phyloP scores from a whole-genome alignment of 2,329 filamentous ascomycete species.

The Aphanoascus verrucosus region DNA sequence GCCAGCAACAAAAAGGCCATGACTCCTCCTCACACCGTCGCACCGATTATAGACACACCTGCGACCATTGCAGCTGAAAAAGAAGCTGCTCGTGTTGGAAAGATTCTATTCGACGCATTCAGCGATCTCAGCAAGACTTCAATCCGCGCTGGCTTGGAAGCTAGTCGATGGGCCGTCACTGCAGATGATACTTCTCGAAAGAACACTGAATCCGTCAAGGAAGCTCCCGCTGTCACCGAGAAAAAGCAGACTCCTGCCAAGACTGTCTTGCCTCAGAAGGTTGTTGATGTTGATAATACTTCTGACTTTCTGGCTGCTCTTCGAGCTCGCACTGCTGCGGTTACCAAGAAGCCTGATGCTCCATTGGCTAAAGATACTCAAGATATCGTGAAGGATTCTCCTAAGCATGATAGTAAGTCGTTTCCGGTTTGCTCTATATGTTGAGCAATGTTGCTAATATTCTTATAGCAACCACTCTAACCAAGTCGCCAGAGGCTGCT shows the following conservation, averaged over 20 bases:
- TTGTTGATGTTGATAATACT: constrained; percentile 19
- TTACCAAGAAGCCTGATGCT: background rate
- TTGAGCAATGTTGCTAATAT: background rate
- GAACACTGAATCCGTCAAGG: background rate
- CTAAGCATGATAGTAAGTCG: background rate
- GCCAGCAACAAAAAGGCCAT: background rate
- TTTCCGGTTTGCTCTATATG: background rate
- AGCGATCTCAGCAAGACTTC: background rate
- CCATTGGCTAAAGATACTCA: background rate
- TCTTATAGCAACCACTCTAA: background rate
- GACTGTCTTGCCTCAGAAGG: background rate
- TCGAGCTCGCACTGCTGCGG: constrained; percentile 15
- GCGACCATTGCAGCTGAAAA: constrained; percentile 1
- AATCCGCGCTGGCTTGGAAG: constrained; percentile 1
- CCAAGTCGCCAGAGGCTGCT: background rate
- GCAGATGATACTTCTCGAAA: background rate
- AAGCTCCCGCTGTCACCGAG: background rate
- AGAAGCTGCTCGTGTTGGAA: background rate
- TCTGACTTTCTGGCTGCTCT: constrained; percentile 23
- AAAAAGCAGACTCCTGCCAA: constrained; percentile 13
- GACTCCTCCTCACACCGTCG: background rate
- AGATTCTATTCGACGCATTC: constrained; percentile 6
- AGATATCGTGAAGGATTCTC: background rate
- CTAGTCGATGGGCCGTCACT: constrained; percentile 7
- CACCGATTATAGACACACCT: background rate